phyloP scores from a whole-genome alignment of 2,329 filamentous ascomycete species.

The Arthrobotrys iridis region DNA sequence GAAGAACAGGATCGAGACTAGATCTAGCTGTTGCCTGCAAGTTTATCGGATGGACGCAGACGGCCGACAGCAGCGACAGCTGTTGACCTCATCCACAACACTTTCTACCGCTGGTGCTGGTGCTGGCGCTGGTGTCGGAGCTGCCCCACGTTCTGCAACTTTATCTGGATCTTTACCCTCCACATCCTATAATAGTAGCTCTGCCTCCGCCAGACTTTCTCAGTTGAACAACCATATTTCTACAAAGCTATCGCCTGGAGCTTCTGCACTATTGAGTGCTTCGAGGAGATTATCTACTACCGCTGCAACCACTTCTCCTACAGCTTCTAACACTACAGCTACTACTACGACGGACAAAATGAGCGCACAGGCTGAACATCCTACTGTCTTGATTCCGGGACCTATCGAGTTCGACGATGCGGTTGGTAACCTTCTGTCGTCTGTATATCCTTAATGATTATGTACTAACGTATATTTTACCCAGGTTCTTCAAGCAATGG shows the following conservation, averaged over 20 bases:
- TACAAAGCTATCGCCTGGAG: not conserved
- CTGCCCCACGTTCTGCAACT: constrained; percentile 22
- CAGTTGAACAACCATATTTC: constrained; percentile 30
- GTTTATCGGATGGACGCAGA: constrained; percentile 21
- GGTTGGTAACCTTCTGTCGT: not conserved
- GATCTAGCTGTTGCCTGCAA: constrained; percentile 8
- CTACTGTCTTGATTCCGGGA: constrained; percentile 90
- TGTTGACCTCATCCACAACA: constrained; percentile 29
- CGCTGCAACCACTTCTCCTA: not conserved
- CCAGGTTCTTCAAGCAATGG: constrained; percentile 31
- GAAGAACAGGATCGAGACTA: constrained; percentile 6
- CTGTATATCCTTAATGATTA: not conserved
- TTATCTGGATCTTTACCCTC: too few species aligned
- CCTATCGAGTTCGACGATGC: constrained; percentile 98
- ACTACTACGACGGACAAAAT: constrained; percentile 64
- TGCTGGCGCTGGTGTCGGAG: not conserved
- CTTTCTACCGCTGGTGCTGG: not conserved
- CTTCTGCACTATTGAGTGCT: not conserved
- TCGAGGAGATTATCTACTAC: not conserved
- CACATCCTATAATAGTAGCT: not conserved
- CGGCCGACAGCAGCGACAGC: constrained; percentile 5
- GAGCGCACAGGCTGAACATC: constrained; percentile 62
- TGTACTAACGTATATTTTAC: not conserved
- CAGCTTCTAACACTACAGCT: too few species aligned
- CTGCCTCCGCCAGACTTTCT: constrained; percentile 30